Conservation (phyloP, 192 early-diverging fungal genomes). For the Backusella circina region DNA sequence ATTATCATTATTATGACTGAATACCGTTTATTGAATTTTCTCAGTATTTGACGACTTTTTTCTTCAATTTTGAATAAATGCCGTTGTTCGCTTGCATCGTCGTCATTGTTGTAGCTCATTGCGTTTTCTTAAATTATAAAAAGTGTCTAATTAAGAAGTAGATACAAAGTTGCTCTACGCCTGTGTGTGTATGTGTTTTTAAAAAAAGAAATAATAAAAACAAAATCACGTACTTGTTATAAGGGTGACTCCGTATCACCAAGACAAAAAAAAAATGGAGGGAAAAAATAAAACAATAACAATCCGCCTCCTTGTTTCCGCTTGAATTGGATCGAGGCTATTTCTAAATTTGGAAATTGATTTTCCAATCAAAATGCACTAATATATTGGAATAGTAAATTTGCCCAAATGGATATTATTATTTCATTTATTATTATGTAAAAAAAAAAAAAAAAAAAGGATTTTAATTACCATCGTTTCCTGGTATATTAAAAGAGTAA, state of each 20-base stretch:
- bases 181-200: background rate
- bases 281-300: background rate
- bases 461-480: background rate
- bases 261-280: background rate
- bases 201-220: background rate
- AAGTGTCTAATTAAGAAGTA: background rate
- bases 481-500: background rate
- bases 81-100: background rate
- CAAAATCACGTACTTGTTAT: background rate
- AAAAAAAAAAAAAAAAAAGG: background rate
- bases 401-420: background rate
- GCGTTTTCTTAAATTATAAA: background rate
- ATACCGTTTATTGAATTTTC: slow-evolving; percentile 1
- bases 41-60: background rate
- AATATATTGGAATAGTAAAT: background rate
- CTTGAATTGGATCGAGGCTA: background rate
- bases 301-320: background rate
- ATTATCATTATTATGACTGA: background rate
- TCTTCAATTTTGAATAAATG: background rate
- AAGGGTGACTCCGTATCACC: background rate
- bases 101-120: background rate
- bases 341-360: background rate
- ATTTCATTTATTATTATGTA: background rate
- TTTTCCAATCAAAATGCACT: background rate
- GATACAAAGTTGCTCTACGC: background rate